These are phyloP conservation scores for Fragaria iinumae DNA, from an alignment of 306 rosid species.

Conservation along the genomic window DNA sequence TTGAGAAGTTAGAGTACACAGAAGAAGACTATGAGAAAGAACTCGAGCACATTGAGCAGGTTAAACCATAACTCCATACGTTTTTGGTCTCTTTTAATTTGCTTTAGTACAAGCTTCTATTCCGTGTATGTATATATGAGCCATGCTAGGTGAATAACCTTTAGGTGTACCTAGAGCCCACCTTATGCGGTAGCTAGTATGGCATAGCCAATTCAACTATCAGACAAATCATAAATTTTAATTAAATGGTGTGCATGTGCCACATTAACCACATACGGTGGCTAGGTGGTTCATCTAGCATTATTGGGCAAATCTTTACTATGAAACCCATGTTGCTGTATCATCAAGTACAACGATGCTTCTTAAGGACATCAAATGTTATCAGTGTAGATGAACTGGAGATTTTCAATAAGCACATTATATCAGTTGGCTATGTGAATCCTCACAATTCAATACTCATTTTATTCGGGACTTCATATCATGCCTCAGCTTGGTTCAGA, in stretches of 20 bases:
- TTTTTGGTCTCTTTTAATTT: not conserved
- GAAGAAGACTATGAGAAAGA: constrained; percentile 94
- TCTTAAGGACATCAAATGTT: not conserved
- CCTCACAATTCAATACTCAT: not conserved
- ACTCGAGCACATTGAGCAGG: constrained; percentile 98
- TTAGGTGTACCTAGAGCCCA: not conserved
- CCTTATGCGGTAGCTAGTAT: not conserved
- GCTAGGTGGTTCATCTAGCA: not conserved
- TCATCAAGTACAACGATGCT: not conserved
- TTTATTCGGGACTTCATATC: not conserved
- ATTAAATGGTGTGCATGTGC: not conserved
- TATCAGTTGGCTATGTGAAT: not conserved
- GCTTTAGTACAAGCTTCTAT: not conserved
- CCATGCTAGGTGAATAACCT: not conserved
- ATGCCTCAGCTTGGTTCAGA: constrained; percentile 6
- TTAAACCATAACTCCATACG: constrained; percentile 22
- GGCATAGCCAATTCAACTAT: not conserved
- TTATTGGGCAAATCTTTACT: not conserved
- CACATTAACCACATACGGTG: not conserved
- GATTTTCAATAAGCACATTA: not conserved
- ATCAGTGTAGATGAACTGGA: not conserved
- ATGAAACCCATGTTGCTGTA: not conserved
- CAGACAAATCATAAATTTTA: not conserved
- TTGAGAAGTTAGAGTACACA: constrained; percentile 81
- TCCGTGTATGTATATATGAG: not conserved